Evolutionary conservation across 208 protist genomes (phyloP), one percentile per base, ranked within the genome.

Genomic region (Leishmania major): DNA sequence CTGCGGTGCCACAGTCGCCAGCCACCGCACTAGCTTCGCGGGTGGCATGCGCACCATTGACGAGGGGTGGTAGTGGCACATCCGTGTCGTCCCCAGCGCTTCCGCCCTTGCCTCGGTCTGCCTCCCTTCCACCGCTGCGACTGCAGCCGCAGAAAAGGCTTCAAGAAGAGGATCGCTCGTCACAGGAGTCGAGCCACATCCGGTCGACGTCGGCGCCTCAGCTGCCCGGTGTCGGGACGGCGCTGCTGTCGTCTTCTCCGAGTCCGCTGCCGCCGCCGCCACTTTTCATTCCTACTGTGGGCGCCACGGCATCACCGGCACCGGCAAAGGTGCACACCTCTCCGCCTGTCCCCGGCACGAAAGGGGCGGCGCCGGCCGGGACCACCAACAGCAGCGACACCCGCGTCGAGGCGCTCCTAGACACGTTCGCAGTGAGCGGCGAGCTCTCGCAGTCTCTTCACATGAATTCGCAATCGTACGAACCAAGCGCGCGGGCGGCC

Each of bases 371-470:
- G 1, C 43, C 17, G 45, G 25, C 45, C 10, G 70, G 40, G 4
- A 37, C 13, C 2, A 55, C 4, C 43, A 74, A 53, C 28, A 74
- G 70, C 47, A 55, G 70, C 70, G 70, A 51, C 25, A 19, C 40
- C 51, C 43, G 53, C 51, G 51, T 43, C 1, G 51, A 62, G 13
- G 37, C 37, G 28, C 43, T 45, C 15, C 35, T 79, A 60, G 77
- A 85, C 69, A 64, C 49, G 31, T 64, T 78, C 3, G 31, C 22
- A 35, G 77, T 49, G n/a, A 81, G 82, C 28, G 60, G 62, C n/a
- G 77, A 82, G 62, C 82, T 79, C 15, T 81, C 82, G 22, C 82
- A 69, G 53, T 79, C 77, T 7, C 71, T 55, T 59, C 40, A 28
- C 40, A 15, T 53, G 22, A 40, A 19, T n/a, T 45, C 77, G 55